Evolutionary conservation across 352 stramenopile species (phyloP), one percentile per base, ranked within the genome.

Genomic region (Phytophthora tubulina): DNA sequence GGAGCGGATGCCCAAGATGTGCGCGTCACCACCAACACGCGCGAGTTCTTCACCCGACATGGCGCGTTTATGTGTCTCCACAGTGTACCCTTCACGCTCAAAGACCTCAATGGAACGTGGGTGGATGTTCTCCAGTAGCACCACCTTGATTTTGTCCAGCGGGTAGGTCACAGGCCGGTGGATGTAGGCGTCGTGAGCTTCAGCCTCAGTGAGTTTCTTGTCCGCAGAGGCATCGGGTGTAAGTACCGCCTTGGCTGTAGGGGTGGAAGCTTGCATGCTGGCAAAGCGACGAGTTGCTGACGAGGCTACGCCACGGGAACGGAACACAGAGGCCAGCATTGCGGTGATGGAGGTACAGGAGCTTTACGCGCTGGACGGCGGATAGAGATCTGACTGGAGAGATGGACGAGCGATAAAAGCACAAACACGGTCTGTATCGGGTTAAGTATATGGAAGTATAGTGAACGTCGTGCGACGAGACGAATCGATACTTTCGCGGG

Each of bases 101-200:
- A 95, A 95, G 7, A 93, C 86, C 39, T 93, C 63, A 13, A 89
- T 83, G 31, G 88, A 85, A 14, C 84, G 84, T 50, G 88, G 88
- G 73, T 95, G 88, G 75, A 95, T 95, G 63, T 95, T 95, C 61
- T 95, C 88, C 49, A 95, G 68, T 46, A 95, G 76, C 41, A 95
- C 88, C 36, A 95, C 88, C 73, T 95, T 95, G 62, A 93, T 81
- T 75, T 93, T 93, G 63, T 93, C 74, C 27, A 94, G 73, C 15
- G 87, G 87, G 58, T 90, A 93, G 50, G 85, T 91, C 71, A 92
- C 86, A 9, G 85, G 84, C 1, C 87, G 87, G n/a, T 81, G 61
- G 17, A 94, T 54, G 64, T 94, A 92, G 52, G 70, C 15, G 38
- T 71, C 53, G 21, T 73, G 62, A 2, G 45, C 61, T 14, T 74